phyloP scores from a whole-genome alignment of 352 stramenopile genomes.

The Phytophthora vignae region DNA sequence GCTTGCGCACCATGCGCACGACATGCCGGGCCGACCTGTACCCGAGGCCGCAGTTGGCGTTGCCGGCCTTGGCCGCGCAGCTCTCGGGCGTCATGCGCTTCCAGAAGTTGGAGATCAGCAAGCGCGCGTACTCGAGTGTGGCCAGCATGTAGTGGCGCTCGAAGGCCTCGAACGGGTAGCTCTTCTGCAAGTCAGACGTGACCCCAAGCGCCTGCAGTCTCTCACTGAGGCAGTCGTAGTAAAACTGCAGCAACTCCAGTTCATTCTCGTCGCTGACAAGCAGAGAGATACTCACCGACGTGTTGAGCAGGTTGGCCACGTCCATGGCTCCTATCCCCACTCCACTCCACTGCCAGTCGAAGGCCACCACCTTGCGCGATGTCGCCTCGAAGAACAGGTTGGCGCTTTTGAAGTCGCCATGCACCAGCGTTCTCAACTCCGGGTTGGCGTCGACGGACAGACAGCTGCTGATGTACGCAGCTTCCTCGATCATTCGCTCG shows the following conservation, averaged over 20 bases:
- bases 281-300: conserved; percentile 64
- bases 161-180: conserved; percentile 63
- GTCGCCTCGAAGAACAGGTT: conserved; percentile 71
- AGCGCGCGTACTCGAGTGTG: conserved; percentile 69
- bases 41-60: conserved; percentile 74
- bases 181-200: conserved; percentile 5
- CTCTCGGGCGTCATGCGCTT: conserved; percentile 52
- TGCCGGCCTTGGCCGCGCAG: conserved; percentile 46
- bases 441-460: conserved; percentile 37
- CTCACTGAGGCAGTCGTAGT: conserved; percentile 54
- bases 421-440: conserved; percentile 54
- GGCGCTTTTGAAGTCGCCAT: conserved; percentile 78
- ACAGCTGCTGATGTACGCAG: conserved; percentile 55
- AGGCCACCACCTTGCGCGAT: conserved; percentile 58
- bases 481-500: conserved; percentile 56
- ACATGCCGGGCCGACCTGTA: conserved; percentile 75
- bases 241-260: conserved; percentile 53
- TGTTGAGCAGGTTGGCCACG: conserved; percentile 77
- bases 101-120: conserved; percentile 78
- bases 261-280: conserved; percentile 41
- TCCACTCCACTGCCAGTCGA: conserved; percentile 81
- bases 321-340: conserved; percentile 68
- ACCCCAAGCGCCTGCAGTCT: conserved; percentile 20
- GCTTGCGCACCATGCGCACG: conserved; percentile 59
- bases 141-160: conserved; percentile 66